Conservation (phyloP, 306 rosid genomes). For the Quercus berberidifolia region DNA sequence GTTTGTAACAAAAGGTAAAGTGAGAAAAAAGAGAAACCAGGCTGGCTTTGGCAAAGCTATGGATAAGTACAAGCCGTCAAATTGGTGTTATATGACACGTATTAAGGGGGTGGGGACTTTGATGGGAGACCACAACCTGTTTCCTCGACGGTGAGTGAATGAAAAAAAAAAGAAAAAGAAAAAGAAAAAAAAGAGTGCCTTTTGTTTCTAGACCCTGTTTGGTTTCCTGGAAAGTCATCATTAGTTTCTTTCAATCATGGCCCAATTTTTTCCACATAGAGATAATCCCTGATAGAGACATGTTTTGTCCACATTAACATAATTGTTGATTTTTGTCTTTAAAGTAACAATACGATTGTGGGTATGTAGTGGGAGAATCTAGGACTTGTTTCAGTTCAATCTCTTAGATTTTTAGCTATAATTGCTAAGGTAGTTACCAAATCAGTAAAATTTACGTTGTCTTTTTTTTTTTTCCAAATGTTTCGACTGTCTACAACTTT, state of each 20-base stretch:
- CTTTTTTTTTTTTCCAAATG: too few species aligned
- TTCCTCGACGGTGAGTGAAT: slow-evolving; percentile 12
- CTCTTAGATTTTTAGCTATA: too few species aligned
- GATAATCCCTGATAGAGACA: not conserved
- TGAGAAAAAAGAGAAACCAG: not conserved
- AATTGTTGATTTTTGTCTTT: too few species aligned
- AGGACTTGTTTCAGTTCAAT: too few species aligned
- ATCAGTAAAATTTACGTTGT: too few species aligned
- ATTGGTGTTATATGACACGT: slow-evolving; percentile 19
- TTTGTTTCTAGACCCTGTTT: not conserved
- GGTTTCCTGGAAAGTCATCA: slow-evolving; percentile 23
- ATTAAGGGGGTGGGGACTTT: not conserved
- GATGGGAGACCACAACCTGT: not conserved
- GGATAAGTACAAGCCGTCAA: slow-evolving; percentile 21
- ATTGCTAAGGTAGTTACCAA: too few species aligned
- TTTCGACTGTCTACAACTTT: too few species aligned
- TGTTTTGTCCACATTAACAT: not conserved
- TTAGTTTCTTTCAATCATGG: slow-evolving; percentile 16
- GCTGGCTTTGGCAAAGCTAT: not conserved
- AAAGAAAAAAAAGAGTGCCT: not conserved
- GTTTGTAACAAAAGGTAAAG: slow-evolving; percentile 11
- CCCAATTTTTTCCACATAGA: not conserved
- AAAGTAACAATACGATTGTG: not conserved
- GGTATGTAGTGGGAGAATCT: not conserved
- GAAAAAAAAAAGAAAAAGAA: too few species aligned